Evolutionary conservation across 306 rosid species (phyloP), one percentile per base, ranked within the genome.

Genomic region (Fragaria iinumae): DNA sequence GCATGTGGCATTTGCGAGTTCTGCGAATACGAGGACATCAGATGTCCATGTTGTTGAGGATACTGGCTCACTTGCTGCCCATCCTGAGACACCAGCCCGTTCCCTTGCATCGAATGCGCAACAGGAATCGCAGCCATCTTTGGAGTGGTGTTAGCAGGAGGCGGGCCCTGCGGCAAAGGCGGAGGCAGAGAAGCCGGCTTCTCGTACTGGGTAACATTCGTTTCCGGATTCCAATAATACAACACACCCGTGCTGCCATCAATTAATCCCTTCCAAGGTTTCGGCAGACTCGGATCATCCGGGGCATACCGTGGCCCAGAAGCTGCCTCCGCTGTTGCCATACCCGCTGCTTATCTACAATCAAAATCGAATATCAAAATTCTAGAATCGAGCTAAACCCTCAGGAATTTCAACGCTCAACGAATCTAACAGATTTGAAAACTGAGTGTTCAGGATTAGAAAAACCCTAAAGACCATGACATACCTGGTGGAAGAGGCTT

Each of bases 161-260:
- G 86, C 10, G 84, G 89, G 1, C 86, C 96, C 0, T 76, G 59
- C 3, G 91, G 90, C 77, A 80, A 34, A 2, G 97, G 90, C 0
- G 91, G 88, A 17, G 85, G 69, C 81, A 74, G 36, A 11, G 89
- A 75, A 0, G 76, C 84, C 0, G 98, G 99, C 74, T 87, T 96
- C 72, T 96, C 99, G 72, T 96, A 96, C 32, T 96, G 99, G 12
- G 99, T 96, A 32, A 92, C 50, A 43, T 92, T 96, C 3, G 99
- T 92, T 80, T 96, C 99, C 64, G 98, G 97, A 73, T 96, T 96
- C 99, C 99, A 92, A 78, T 91, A 96, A 80, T 96, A 96, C 20
- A 90, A 82, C 39, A 88, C 1, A 64, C 97, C 96, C 1, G 97
- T 87, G 77, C 90, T 87, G 44, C 98, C 99, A 80, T 96, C 99